phyloP scores from a whole-genome alignment of 2,329 filamentous ascomycete genomes.

The Fusarium begoniae region DNA sequence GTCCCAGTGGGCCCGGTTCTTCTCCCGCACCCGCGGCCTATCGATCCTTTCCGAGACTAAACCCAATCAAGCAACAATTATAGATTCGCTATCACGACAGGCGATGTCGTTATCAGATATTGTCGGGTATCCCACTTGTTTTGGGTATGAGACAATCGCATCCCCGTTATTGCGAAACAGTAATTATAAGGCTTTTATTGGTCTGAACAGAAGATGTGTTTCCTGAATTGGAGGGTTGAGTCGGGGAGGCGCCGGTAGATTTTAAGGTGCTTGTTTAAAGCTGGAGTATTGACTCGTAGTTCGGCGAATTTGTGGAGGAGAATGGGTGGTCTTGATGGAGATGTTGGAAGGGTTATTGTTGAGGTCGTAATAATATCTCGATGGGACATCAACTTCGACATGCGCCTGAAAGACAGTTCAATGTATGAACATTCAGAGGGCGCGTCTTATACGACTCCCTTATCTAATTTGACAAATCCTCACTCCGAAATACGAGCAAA shows the following conservation, averaged over 20 bases:
- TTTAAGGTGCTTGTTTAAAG: neutral
- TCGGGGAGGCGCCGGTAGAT: neutral
- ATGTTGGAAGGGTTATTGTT: accelerated
- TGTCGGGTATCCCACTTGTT: neutral
- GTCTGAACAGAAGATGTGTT: neutral
- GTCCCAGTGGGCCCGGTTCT: neutral
- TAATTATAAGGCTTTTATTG: neutral
- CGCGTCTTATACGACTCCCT: neutral
- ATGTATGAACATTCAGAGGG: accelerated
- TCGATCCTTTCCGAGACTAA: neutral
- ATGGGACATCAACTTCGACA: accelerated
- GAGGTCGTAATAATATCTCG: too few species aligned
- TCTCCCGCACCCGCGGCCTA: neutral
- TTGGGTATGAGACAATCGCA: constrained; percentile 16
- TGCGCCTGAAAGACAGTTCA: accelerated
- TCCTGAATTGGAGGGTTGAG: neutral
- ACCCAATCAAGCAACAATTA: neutral
- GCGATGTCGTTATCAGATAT: constrained; percentile 27
- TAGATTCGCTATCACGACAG: constrained; percentile 23
- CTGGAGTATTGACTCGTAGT: neutral
- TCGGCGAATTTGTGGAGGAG: neutral
- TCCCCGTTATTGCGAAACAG: constrained; percentile 24
- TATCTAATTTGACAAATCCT: accelerated
- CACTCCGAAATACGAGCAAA: accelerated
- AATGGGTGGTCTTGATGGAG: neutral